Base-by-base conservation (phyloP, 2,329 filamentous ascomycete species). In the Akanthomyces dipterigenus region DNA sequence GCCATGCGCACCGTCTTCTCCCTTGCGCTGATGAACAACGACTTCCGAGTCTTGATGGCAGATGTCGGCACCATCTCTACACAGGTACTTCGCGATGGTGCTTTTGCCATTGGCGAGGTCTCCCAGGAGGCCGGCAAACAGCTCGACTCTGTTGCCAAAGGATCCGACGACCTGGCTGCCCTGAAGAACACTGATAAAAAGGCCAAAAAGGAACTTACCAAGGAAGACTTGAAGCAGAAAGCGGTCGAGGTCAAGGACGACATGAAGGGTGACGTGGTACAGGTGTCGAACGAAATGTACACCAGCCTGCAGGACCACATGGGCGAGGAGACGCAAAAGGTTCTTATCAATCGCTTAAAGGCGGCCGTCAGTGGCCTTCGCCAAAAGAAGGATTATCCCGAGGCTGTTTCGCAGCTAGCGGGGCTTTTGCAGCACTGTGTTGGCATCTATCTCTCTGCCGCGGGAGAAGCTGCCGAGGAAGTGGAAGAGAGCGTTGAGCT, bases 71-170 rank as follows among this genome's bases (percentile, higher is more conserved):
- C 87, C 0, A 83, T 97, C 51, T 89, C 88, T 14, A 86, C 89
- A 46, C 89, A 96, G 70, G 88, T 98, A 0, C 92, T 97, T 71
- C 87, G 86, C 56, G 93, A 97, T 68, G 92, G 92, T 3, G 91
- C 92, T 0, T 88, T 91, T 64, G 88, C 89, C 0, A 72, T 96
- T 6, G 90, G 92, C 0, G 81, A 87, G 18, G 89, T 88, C 1
- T 91, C 93, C 0, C 84, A 89, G 65, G 79, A 91, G 64, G 88
- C 88, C 0, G 91, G 86, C 2, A 85, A 91, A 68, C 79, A 88
- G 64, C 77, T 96, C 9, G 86, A 91, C 67, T 89, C 90, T 68
- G 61, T 67, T 0, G 67, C 70, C 34, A 24, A 55, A 16, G 50
- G 42, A 1, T 36, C 38, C 18, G 69, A 65, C 12, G 63, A 68